A percentile compares a stretch with the other conserved stretches of the same genome.
These are phyloP conservation scores for Pleurotus eryngii DNA, from an alignment of 768 basidiomycete species.

Conservation along the genomic window DNA sequence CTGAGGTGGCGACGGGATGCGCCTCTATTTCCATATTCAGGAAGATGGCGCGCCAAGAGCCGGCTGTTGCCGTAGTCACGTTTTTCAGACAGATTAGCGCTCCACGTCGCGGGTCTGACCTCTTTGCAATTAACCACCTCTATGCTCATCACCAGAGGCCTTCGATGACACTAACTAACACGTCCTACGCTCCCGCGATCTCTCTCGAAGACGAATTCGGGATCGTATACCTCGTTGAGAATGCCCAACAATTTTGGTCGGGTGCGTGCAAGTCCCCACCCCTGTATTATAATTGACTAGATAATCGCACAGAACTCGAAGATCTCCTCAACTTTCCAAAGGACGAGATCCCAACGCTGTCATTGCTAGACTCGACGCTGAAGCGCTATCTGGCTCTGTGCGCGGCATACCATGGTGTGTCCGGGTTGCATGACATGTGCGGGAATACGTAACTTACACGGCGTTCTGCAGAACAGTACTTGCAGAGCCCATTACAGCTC, in stretches of 20 bases:
- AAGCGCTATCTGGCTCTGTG: slow-evolving; percentile 76
- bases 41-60: too few relatives aligned
- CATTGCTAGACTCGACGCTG: slow-evolving; percentile 74
- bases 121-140: background rate
- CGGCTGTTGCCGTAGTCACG: too few relatives aligned
- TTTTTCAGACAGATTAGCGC: too few relatives aligned
- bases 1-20: too few relatives aligned
- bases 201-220: slow-evolving; percentile 67
- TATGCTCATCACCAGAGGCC: background rate
- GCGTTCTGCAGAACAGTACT: slow-evolving; percentile 60
- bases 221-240: slow-evolving; percentile 79
- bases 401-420: slow-evolving; percentile 82
- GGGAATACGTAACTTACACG: slow-evolving; percentile 9
- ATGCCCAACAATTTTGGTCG: slow-evolving; percentile 87
- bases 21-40: too few relatives aligned
- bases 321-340: slow-evolving; percentile 70
- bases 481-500: slow-evolving; percentile 80
- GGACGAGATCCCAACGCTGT: slow-evolving; percentile 61
- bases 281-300: background rate
- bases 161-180: background rate
- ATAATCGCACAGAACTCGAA: slow-evolving; percentile 67
- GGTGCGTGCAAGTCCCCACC: slow-evolving; percentile 43
- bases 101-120: too few relatives aligned
- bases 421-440: background rate
- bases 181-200: slow-evolving; percentile 21